Base-by-base conservation (phyloP, 1,284 basidiomycete species). In the Pyrrhoderma lamaoense region DNA sequence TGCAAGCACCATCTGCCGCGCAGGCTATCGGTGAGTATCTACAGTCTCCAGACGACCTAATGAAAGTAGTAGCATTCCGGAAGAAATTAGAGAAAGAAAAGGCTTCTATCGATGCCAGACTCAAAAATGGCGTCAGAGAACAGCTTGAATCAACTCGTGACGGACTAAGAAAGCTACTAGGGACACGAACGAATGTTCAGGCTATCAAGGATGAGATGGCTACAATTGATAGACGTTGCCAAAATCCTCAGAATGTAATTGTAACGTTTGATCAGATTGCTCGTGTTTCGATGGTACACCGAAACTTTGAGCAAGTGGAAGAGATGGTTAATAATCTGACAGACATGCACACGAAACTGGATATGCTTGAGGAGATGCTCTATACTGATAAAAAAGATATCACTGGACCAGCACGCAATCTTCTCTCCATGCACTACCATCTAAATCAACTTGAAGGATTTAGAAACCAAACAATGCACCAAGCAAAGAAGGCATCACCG, bases 81-180 rank as follows among this genome's bases (percentile, higher is more conserved):
- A 95, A 94, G 74, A 96, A 96, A 65, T 77, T 98, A 23, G 85
- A 93, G 68, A 96, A 95, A 69, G 95, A 99, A 70, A 95, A 96
- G 68, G 83, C 91, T 0, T 89, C 91, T n/a, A 89, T 99, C 57
- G 92, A 96, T 62, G 85, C 89, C 3, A 81, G 95, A 62, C 80
- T 99, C 43, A 90, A 94, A 62, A 86, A 79, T 55, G 93, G 93
- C 13, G 93, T 96, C 53, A 93, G 91, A 65, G 91, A 95, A 56
- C 95, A 98, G 67, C 76, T 99, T 7, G 88, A 94, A 62, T 82
- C 91, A 0, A 97, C 93, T 8, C 74, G 93, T 43, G 89, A 94
- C 54, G 95, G 93, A 0, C 75, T 99, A 52, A 73, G 86, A 55
- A 93, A 89, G 64, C 76, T 99, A 1, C 76, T 95, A 54, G 76